Base-by-base conservation (phyloP, 805 yeast genomes). In the Zygoascus tannicola region DNA sequence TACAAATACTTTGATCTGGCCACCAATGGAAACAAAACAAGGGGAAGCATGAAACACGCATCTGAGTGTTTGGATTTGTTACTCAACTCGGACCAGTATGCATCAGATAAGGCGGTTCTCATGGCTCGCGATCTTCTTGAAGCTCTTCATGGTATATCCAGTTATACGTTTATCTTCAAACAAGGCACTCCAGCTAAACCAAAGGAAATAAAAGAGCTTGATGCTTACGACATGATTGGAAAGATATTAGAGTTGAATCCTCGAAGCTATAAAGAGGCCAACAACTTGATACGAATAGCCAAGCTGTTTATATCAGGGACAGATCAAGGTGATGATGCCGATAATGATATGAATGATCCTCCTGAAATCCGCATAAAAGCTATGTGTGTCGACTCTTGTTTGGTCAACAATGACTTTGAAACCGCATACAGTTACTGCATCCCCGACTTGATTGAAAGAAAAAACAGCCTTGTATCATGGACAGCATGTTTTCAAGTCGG, bases 401-500 rank as follows among this genome's bases (percentile, higher is more conserved):
- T 83, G 22, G 76, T 71, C 1, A 76, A 80, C 39, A 64, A 68
- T 47, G 81, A 84, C 57, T 83, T 84, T 51, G 57, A 59, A 1
- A 76, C 67, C 50, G 87, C 94, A 0, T 70, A 68, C 49, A 63
- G 66, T 21, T 50, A 48, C 51, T 56, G 65, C 35, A 50, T 52
- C 34, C 45, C 48, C 18, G 43, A 44, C 12, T 46, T 58, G 3
- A 44, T 51, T 34, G 26, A 46, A 8, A 39, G 55, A 22, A 20
- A 15, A 16, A 38, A 4, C 41, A 49, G 22, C 44, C 50, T 34
- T 26, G 55, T 55, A 14, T 57, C 66, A 5, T 86, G 95, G 95
- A 68, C 78, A 21, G 76, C 84, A 0, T 76, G 81, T 48, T 81
- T 79, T 53, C 94, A 85, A 53, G 78, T 81, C 2, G 83, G 84